Base-by-base conservation (phyloP, 192 early-diverging fungal species). In the Coemansia sp. region DNA sequence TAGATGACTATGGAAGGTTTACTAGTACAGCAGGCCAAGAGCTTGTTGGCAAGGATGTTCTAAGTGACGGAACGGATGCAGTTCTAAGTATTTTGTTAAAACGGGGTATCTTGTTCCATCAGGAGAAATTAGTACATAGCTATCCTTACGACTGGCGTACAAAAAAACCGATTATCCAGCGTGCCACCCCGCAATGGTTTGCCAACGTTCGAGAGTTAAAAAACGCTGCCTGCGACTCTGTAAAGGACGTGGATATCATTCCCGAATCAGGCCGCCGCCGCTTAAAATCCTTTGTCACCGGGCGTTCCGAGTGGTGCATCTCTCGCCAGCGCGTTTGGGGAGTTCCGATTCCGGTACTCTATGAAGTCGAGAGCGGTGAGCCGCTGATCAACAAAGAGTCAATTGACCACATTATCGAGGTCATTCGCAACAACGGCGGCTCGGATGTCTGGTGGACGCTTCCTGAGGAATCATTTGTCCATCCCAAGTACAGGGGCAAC, bases 131-230 rank as follows among this genome's bases (percentile, higher is more conserved):
- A 61, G 77, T 67, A 10, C 92, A 93, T 72, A 92, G 89, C 69
- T 93, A 92, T 63, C 92, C 90, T 7, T 93, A 92, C 58, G 92
- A 93, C 83, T 93, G 92, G 92, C 86, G 92, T 22, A 90, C 90
- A 65, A 93, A 93, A 65, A 77, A 88, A 61, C 92, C 92, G 4
- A 85, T 93, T 48, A 92, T 93, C 64, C 81, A 76, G 69, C 86
- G 92, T 43, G 90, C 92, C 8, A 93, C 92, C 8, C 86, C 90
- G 41, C 92, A 93, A 74, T 93, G 92, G 92, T 93, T 93, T 82
- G 90, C 90, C 13, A 87, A 91, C 46, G 76, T 93, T 4, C 82
- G 82, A 21, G 74, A 80, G 12, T 76, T 93, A 41, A 88, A 90
- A 66, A 72, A 87, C 51, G 63, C 84, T 18, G 90, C 89, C 0